Evolutionary conservation across 805 yeast genomes (phyloP).

Genomic region (Saccharomycopsis sp.): DNA sequence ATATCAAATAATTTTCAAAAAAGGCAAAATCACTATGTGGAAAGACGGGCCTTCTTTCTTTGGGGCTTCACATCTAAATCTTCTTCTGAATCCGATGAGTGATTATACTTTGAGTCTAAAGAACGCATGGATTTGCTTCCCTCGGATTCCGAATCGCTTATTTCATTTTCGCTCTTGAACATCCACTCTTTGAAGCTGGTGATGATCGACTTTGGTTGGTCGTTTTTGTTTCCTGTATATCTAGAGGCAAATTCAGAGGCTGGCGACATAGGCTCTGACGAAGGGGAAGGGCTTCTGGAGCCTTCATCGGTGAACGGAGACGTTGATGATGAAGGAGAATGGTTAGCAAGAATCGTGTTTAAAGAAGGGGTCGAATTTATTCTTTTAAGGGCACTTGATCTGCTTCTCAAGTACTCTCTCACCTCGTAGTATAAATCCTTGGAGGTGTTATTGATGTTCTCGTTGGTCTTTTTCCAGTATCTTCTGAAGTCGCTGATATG

Average conservation of each 20-base stretch:
- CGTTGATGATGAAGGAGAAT: slow-evolving; percentile 2
- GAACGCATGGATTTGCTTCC: background rate
- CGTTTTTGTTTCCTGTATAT: slow-evolving; percentile 50
- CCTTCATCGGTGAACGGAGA: slow-evolving; percentile 17
- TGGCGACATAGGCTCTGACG: slow-evolving; percentile 37
- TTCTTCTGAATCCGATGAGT: slow-evolving; percentile 5
- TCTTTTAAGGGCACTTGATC: slow-evolving; percentile 26
- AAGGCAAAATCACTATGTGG: background rate
- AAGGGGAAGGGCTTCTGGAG: slow-evolving; percentile 11
- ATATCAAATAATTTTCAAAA: too few species aligned
- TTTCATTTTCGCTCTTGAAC: slow-evolving; percentile 23
- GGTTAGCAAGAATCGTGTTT: slow-evolving; percentile 24
- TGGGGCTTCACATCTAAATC: background rate
- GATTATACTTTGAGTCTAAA: background rate
- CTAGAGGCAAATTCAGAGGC: slow-evolving; percentile 62
- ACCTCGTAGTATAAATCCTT: slow-evolving; percentile 82
- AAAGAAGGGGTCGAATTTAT: slow-evolving; percentile 18
- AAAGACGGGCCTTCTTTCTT: background rate
- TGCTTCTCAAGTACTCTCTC: slow-evolving; percentile 58
- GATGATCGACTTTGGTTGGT: slow-evolving; percentile 26
- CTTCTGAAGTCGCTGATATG: slow-evolving; percentile 83
- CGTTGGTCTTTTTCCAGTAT: slow-evolving; percentile 73
- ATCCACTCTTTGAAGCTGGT: slow-evolving; percentile 32
- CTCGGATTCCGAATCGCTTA: slow-evolving; percentile 6
- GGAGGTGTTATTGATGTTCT: slow-evolving; percentile 61